Base-by-base conservation (phyloP, 2,329 filamentous ascomycete genomes). In the Alternaria gaisen region DNA sequence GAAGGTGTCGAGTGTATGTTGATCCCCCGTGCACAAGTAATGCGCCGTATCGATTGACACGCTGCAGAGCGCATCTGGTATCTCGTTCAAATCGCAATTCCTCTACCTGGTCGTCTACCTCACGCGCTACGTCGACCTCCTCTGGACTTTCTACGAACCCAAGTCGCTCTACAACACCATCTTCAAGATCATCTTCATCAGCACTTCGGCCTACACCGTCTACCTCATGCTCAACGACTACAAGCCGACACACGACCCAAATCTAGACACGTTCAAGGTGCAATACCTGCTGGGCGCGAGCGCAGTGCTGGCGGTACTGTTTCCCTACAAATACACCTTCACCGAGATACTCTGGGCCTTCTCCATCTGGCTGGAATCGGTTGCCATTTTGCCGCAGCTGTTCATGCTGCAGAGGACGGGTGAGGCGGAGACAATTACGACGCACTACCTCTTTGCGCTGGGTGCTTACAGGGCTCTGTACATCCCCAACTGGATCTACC, bases 371-470 rank as follows among this genome's bases (percentile, higher is more conserved):
- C 87, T 99, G 32, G 95, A 99, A 83, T 90, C 91, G 5, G 95
- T 99, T 18, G 95, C 95, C 53, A 99, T 99, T 71, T 86, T 99
- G 62, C 95, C 95, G 2, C 95, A 99, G 83, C 87, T 99, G 54
- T 98, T 99, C 81, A 96, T 99, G 92, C 86, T 99, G 66, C 95
- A 99, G 83, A 87, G 95, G 73, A 99, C 95, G 0, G 96, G 95
- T 69, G 94, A 98, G 83, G 96, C 95, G 11, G 95, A 99, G 83
- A 97, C 95, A n/a, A 99, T 99, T 76, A 99, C 95, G 12, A 97
- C 94, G 1, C 94, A 99, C 81, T 99, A 99, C 80, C 87, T 99
- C 42, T 97, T 97, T 76, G 94, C 96, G 14, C 85, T 99, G 38
- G 95, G 95, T 34, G 84, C 90, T 65, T 99, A 99, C 83, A 87